Evolutionary conservation across 2,329 filamentous ascomycete species (phyloP).

Genomic region (Rugonectria rugulosa): DNA sequence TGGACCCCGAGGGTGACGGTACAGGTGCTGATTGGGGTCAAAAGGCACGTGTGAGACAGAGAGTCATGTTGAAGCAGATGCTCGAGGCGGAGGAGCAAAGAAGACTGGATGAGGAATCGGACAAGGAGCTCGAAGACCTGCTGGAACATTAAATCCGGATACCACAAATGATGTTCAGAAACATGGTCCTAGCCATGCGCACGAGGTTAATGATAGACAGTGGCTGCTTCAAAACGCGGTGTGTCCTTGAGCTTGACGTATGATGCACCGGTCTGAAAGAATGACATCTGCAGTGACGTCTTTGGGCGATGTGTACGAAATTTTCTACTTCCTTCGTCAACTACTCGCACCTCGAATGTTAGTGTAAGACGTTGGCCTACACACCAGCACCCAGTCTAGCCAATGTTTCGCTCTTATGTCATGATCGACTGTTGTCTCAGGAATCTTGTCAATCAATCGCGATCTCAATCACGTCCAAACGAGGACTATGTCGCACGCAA

Average conservation of each 20-base stretch:
- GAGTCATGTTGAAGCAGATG: constrained; percentile 70
- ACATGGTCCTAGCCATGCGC: constrained; percentile 1
- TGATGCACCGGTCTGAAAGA: neutral
- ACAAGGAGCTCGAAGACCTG: constrained; percentile 79
- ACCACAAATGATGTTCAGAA: neutral
- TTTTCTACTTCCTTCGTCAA: no score
- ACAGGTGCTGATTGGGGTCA: constrained; percentile 70
- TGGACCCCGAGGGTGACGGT: constrained; percentile 54
- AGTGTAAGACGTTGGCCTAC: no score
- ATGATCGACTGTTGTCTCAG: neutral
- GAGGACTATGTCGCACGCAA: no score
- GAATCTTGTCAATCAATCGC: neutral
- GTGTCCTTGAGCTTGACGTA: neutral
- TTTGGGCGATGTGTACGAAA: no score
- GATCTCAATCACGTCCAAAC: no score
- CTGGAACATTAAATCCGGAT: constrained; percentile 58
- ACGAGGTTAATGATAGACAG: constrained; percentile 15
- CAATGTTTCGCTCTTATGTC: neutral
- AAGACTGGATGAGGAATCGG: constrained; percentile 69
- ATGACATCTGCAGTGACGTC: neutral
- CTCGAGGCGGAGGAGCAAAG: constrained; percentile 69
- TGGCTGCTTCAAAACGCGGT: neutral
- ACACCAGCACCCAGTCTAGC: neutral
- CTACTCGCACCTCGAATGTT: neutral
- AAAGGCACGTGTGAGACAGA: constrained; percentile 73